phyloP scores from a whole-genome alignment of 331 rosid species.

The Phaseolus coccineus region DNA sequence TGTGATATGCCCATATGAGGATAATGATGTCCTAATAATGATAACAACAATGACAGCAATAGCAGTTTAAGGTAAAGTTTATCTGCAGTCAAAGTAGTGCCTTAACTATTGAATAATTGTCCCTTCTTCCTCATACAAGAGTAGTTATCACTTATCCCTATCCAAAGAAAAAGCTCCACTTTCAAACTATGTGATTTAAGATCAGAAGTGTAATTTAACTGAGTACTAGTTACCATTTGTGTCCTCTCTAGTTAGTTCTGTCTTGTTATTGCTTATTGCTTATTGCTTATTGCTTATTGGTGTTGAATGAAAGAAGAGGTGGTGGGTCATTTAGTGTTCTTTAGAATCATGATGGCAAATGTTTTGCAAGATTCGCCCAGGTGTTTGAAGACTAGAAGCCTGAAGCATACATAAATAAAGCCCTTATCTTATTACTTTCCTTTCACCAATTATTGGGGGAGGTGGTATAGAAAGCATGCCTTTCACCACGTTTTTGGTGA shows the following conservation, averaged over 20 bases:
- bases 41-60: slow-evolving; percentile 42
- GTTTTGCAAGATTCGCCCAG: slow-evolving; percentile 38
- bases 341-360: slow-evolving; percentile 47
- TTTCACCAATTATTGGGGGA: slow-evolving; percentile 69
- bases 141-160: slow-evolving; percentile 41
- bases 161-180: slow-evolving; percentile 35
- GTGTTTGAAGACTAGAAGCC: slow-evolving; percentile 42
- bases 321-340: slow-evolving; percentile 26
- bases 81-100: slow-evolving; percentile 41
- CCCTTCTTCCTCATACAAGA: slow-evolving; percentile 24
- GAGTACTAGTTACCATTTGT: not conserved
- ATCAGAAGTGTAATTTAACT: not conserved
- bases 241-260: not conserved
- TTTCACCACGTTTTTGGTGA: slow-evolving; percentile 55
- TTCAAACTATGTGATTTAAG: not conserved
- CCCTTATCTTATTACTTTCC: slow-evolving; percentile 46
- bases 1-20: slow-evolving; percentile 42
- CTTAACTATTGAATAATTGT: slow-evolving; percentile 46
- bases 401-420: slow-evolving; percentile 37
- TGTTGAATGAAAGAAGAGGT: slow-evolving; percentile 10
- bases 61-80: slow-evolving; percentile 44
- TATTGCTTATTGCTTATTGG: not conserved
- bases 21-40: slow-evolving; percentile 49
- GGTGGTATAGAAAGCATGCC: slow-evolving; percentile 56
- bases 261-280: not conserved